phyloP scores from a whole-genome alignment of 805 yeast species.

The Candida vaughaniae region DNA sequence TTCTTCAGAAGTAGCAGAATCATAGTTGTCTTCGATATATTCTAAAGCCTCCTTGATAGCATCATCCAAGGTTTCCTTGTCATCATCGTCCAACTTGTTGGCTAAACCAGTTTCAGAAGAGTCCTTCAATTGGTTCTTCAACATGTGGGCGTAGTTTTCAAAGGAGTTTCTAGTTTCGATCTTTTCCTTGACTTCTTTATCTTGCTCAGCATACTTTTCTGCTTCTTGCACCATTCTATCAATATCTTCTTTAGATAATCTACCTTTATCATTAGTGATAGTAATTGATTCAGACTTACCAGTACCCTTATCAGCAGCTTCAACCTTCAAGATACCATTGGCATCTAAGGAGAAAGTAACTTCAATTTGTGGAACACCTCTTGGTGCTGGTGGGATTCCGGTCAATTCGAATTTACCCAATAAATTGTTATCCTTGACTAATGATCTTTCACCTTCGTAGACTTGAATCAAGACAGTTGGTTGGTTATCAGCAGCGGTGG shows the following conservation, averaged over 20 bases:
- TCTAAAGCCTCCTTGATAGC: constrained; percentile 84
- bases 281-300: constrained; percentile 98
- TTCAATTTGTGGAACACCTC: constrained; percentile 99
- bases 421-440: constrained; percentile 95
- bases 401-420: constrained; percentile 98
- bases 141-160: constrained; percentile 45
- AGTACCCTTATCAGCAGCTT: constrained; percentile 97
- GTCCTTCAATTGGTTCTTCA: constrained; percentile 46
- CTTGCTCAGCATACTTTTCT: constrained; percentile 70
- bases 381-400: constrained; percentile 97
- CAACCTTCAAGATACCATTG: constrained; percentile 98
- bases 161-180: constrained; percentile 44
- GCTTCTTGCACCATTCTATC: constrained; percentile 99
- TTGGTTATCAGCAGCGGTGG: constrained; percentile 98
- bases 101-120: constrained; percentile 52
- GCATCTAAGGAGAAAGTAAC: constrained; percentile 99
- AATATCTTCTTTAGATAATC: constrained; percentile 93
- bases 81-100: constrained; percentile 81
- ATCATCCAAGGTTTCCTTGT: constrained; percentile 82
- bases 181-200: constrained; percentile 44
- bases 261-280: constrained; percentile 98
- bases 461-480: constrained; percentile 99
- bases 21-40: constrained; percentile 81
- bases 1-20: constrained; percentile 87
- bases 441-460: constrained; percentile 99